Base-by-base conservation (phyloP, 352 stramenopile genomes). In the Thalassiosira gravida region DNA sequence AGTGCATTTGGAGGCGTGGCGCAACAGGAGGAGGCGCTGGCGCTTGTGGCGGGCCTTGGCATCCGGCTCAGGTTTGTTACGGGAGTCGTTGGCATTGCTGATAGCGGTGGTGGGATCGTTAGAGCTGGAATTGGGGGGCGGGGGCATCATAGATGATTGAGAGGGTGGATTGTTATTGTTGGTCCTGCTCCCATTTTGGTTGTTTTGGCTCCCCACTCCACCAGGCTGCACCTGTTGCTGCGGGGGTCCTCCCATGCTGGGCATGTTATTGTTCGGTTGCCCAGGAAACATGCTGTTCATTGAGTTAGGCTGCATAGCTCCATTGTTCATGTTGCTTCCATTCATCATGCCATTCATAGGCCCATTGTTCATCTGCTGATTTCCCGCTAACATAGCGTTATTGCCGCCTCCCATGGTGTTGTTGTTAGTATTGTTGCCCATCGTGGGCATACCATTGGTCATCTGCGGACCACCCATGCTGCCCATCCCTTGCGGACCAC, bases 1-100 rank as follows among this genome's bases (percentile, higher is more conserved):
- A 56, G 96, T 96, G 56, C 97, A 99, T 91, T 98, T 99, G 82
- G 97, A 98, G 8, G 97, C 97, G 73, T 99, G 97, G 3, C 97
- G 94, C 6, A 99, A 78, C 11, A 99, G 85, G 30, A 99, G 76
- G n/a, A 99, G 87, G 11, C 97, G 95, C 74, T 99, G 96, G 68
- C 98, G 96, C 81, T 99, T 97, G 29, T 98, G 96, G 64, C 97
- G 93, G 22, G 98, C 93, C 22, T 98, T 95, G 52, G 96, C 90
- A 83, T 97, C 88, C 58, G 83, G 80, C 22, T 96, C 86, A 8
- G 70, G 61, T 59, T 86, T 79, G n/a, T 77, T 83, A 9, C 78
- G 76, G 53, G n/a, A n/a, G n/a, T n/a, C n/a, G n/a, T 63, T 64
- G 18, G 16, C 37, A 64, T 77, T 49, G 6, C 16, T 57, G 2